Percentiles rank a stretch among this genome's conserved stretches.
Conservation (phyloP, 2,329 filamentous ascomycete genomes). For the Ascochyta koolunga region DNA sequence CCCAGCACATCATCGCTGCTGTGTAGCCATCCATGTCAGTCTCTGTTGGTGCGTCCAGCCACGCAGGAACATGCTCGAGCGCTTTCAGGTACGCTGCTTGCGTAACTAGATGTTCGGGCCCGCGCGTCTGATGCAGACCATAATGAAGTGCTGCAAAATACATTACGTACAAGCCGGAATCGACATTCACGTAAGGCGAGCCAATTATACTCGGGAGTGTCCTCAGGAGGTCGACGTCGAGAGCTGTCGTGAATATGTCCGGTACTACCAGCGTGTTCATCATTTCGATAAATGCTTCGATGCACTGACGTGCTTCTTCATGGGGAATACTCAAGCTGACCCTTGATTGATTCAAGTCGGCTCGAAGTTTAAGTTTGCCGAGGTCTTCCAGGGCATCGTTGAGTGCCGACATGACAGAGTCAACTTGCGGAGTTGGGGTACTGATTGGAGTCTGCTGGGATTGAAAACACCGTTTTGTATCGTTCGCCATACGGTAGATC, state of each 20-base stretch:
- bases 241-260: constrained; percentile 18
- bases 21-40: constrained; percentile 29
- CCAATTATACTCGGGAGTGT: constrained; percentile 31
- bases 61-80: constrained; percentile 34
- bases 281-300: constrained; percentile 29
- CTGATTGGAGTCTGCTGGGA: constrained; percentile 24
- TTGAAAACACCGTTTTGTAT: constrained; percentile 33
- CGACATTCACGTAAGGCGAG: constrained; percentile 35
- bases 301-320: constrained; percentile 25
- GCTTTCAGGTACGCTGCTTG: constrained; percentile 35
- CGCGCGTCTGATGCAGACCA: constrained; percentile 25
- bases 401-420: constrained; percentile 34
- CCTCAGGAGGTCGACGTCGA: constrained; percentile 27
- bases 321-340: constrained; percentile 23
- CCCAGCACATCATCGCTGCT: constrained; percentile 32
- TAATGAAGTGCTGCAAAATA: constrained; percentile 39
- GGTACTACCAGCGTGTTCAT: constrained; percentile 26
- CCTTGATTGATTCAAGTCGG: constrained; percentile 13
- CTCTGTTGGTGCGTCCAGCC: constrained; percentile 25
- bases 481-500: constrained; percentile 38
- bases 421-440: constrained; percentile 29
- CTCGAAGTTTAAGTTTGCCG: constrained; percentile 31
- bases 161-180: constrained; percentile 31
- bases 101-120: constrained; percentile 17
- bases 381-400: constrained; percentile 37